A percentile compares a stretch with the other conserved stretches of the same genome.
Evolutionary conservation across 768 basidiomycete species (phyloP).

Genomic region (Tricholoma furcatifolium): DNA sequence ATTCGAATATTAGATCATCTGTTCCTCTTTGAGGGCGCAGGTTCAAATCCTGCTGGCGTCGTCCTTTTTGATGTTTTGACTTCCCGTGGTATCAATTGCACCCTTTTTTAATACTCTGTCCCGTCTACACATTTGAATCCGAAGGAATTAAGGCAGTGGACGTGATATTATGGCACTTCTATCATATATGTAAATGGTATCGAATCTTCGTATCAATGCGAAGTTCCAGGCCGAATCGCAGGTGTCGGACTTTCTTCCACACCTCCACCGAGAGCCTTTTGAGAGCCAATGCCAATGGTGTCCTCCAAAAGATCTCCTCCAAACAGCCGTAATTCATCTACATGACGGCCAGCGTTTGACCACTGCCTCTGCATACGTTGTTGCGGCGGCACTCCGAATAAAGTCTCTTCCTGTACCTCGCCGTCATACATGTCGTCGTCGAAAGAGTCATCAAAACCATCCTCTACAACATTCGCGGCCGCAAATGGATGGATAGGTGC

Average conservation of each 20-base stretch:
- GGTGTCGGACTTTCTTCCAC: slow-evolving; percentile 71
- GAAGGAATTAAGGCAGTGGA: too few species aligned
- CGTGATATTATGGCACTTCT: too few species aligned
- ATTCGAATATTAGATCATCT: slow-evolving; percentile 42
- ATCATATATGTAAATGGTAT: too few species aligned
- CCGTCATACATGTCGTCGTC: slow-evolving; percentile 55
- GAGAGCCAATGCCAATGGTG: slow-evolving; percentile 58
- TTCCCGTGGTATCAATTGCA: too few species aligned
- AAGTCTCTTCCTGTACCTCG: slow-evolving; percentile 57
- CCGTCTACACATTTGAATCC: too few species aligned
- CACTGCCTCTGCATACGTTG: slow-evolving; percentile 34
- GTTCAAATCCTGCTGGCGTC: slow-evolving; percentile 15
- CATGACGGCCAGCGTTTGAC: slow-evolving; percentile 19
- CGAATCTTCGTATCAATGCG: not conserved
- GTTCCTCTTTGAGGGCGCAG: slow-evolving; percentile 19
- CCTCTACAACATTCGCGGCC: slow-evolving; percentile 38
- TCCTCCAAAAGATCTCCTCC: slow-evolving; percentile 64
- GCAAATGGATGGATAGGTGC: slow-evolving; percentile 65
- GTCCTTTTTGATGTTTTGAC: too few species aligned
- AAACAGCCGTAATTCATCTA: slow-evolving; percentile 48
- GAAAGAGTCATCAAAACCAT: slow-evolving; percentile 48
- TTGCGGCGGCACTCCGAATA: slow-evolving; percentile 67
- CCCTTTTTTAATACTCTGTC: too few species aligned
- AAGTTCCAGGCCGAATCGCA: slow-evolving; percentile 20
- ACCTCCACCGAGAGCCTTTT: slow-evolving; percentile 50